Conservation (phyloP, 352 stramenopile species). For the Globisporangium lucens region DNA sequence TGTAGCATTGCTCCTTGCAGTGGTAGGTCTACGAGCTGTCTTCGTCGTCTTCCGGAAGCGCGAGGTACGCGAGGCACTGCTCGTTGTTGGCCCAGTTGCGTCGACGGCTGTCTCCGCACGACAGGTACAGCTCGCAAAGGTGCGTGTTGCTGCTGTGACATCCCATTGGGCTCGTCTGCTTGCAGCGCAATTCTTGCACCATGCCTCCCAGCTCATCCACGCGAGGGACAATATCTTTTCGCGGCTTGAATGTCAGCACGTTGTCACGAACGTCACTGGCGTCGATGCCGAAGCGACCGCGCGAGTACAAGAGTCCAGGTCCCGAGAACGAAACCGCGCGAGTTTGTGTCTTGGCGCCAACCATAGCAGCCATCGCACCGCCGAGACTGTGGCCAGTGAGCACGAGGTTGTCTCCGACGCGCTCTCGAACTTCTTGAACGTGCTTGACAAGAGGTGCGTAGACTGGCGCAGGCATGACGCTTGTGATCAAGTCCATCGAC, state of each 20-base stretch:
- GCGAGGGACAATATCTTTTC: constrained; percentile 75
- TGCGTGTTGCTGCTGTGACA: constrained; percentile 76
- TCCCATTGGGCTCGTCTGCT: constrained; percentile 55
- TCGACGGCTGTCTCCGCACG: constrained; percentile 54
- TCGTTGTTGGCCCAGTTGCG: constrained; percentile 64
- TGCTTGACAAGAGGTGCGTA: constrained; percentile 61
- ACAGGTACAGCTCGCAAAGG: constrained; percentile 73
- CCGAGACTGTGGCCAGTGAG: constrained; percentile 78
- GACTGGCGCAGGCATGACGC: constrained; percentile 62
- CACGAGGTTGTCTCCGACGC: constrained; percentile 58
- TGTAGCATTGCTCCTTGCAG: neutral
- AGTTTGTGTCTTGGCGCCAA: constrained; percentile 69
- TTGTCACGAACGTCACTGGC: constrained; percentile 67
- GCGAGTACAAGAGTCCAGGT: constrained; percentile 66
- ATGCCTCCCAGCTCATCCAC: constrained; percentile 73
- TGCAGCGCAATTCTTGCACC: constrained; percentile 77
- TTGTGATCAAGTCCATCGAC: constrained; percentile 65
- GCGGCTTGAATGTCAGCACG: constrained; percentile 76
- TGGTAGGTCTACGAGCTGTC: constrained; percentile 11
- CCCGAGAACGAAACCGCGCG: constrained; percentile 76
- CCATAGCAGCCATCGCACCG: constrained; percentile 71
- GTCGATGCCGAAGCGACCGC: constrained; percentile 63
- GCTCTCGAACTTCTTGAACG: constrained; percentile 33
- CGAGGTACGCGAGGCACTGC: constrained; percentile 53
- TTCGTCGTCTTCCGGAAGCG: constrained; percentile 18